Percentiles rank a stretch among this genome's conserved stretches.
Conservation (phyloP, 2,329 filamentous ascomycete genomes). For the Hypomyces perniciosus region DNA sequence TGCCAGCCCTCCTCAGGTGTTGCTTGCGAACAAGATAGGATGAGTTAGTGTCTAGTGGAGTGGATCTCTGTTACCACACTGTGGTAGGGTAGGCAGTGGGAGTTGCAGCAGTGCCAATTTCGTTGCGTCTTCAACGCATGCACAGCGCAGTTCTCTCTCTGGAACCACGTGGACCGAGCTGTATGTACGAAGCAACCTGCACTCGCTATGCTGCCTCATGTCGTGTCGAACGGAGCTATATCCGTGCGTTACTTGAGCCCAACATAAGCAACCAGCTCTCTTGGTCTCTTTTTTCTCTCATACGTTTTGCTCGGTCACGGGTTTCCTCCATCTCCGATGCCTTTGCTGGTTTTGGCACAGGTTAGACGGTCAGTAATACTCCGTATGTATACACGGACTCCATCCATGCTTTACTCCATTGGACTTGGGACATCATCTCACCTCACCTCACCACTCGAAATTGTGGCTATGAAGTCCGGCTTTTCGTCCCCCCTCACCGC, state of each 20-base stretch:
- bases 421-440: neutral
- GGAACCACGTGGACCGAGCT: slow-evolving; percentile 13
- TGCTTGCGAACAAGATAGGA: too few relatives aligned
- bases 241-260: too few relatives aligned
- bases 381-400: too few relatives aligned
- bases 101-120: too few relatives aligned
- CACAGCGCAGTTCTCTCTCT: neutral
- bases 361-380: too few relatives aligned
- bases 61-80: neutral
- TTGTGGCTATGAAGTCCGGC: slow-evolving; percentile 3
- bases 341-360: too few relatives aligned
- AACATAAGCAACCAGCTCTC: too few relatives aligned
- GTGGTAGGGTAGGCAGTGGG: neutral
- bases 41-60: neutral
- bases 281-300: too few relatives aligned
- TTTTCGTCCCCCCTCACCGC: slow-evolving; percentile 14
- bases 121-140: neutral
- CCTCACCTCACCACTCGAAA: neutral
- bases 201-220: slow-evolving; percentile 5
- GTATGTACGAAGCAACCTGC: slow-evolving; percentile 7
- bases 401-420: too few relatives aligned
- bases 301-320: too few relatives aligned
- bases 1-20: neutral
- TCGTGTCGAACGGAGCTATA: neutral
- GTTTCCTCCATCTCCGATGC: too few relatives aligned